A percentile compares a stretch with the other conserved stretches of the same genome.
Conservation (phyloP, 225 moss, liverwort and hornwort species). For the Polytrichum formosum region DNA sequence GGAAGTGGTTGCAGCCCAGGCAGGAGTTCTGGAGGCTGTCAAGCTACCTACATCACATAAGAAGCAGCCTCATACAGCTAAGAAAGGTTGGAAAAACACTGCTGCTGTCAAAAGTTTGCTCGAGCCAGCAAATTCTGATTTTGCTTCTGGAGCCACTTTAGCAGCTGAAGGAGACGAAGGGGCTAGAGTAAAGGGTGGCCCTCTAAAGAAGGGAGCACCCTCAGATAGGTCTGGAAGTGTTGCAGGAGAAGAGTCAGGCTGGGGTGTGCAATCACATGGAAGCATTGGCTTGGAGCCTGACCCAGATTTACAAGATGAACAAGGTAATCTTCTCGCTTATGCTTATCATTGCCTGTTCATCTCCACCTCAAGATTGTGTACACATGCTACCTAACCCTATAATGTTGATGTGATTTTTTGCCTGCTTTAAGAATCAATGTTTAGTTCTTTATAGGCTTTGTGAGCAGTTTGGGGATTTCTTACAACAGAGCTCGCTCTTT, state of each 20-base stretch:
- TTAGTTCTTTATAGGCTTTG: too few relatives aligned
- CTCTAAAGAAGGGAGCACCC: conserved; percentile 67
- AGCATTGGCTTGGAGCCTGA: conserved; percentile 46
- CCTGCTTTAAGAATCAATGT: too few relatives aligned
- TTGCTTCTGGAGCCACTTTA: conserved; percentile 76
- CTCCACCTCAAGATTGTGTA: neutral
- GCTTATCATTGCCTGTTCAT: neutral
- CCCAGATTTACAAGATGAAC: conserved; percentile 47
- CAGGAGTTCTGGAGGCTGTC: conserved; percentile 47
- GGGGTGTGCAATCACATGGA: conserved; percentile 50
- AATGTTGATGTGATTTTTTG: neutral
- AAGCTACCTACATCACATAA: conserved; percentile 52
- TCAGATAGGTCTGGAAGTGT: conserved; percentile 84
- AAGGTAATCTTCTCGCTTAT: conserved; percentile 17
- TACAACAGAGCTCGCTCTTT: too few relatives aligned
- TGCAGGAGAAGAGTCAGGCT: conserved; percentile 75
- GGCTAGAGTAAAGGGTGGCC: conserved; percentile 48
- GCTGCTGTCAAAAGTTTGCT: conserved; percentile 58
- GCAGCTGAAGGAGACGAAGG: conserved; percentile 76
- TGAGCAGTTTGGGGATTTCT: too few relatives aligned
- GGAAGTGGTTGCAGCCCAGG: conserved; percentile 64
- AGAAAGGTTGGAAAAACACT: conserved; percentile 66
- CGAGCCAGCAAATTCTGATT: conserved; percentile 62
- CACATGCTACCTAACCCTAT: too few relatives aligned
- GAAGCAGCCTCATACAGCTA: conserved; percentile 60